phyloP scores from a whole-genome alignment of 495 filamentous ascomycete genomes.

The Podospora didyma region DNA sequence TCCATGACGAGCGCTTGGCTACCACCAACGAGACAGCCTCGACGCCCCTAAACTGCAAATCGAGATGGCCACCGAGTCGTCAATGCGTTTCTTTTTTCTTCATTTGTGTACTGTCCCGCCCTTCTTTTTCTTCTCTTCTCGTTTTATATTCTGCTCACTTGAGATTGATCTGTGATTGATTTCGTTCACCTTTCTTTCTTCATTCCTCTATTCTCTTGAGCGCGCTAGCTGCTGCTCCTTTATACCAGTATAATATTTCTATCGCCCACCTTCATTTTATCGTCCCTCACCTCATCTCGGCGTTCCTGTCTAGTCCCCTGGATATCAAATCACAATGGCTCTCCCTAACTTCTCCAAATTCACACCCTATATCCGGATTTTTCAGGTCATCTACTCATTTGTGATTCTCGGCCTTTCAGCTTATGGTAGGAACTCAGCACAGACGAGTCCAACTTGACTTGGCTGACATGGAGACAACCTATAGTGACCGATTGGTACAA shows the following conservation, averaged over 20 bases:
- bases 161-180: constrained; percentile 10
- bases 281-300: neutral
- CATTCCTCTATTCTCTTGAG: constrained; percentile 15
- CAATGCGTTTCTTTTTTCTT: constrained; percentile 15
- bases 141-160: constrained; percentile 19
- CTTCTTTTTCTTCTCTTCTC: constrained; percentile 11
- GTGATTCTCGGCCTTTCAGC: constrained; percentile 63
- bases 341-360: constrained; percentile 8
- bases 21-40: neutral
- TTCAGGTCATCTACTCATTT: constrained; percentile 62
- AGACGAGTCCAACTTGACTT: neutral
- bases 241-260: neutral
- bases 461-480: constrained; percentile 9
- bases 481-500: constrained; percentile 52
- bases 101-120: neutral
- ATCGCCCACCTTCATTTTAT: neutral
- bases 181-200: constrained; percentile 11
- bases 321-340: constrained; percentile 10
- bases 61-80: constrained; percentile 12
- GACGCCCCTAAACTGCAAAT: constrained; percentile 3
- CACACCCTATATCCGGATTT: constrained; percentile 28
- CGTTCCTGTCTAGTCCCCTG: neutral
- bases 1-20: neutral
- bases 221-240: constrained; percentile 20
- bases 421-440: constrained; percentile 55